A percentile compares a stretch with the other conserved stretches of the same genome.
Conservation (phyloP, 176 grass and related monocot genomes). For the Zoysia japonica region DNA sequence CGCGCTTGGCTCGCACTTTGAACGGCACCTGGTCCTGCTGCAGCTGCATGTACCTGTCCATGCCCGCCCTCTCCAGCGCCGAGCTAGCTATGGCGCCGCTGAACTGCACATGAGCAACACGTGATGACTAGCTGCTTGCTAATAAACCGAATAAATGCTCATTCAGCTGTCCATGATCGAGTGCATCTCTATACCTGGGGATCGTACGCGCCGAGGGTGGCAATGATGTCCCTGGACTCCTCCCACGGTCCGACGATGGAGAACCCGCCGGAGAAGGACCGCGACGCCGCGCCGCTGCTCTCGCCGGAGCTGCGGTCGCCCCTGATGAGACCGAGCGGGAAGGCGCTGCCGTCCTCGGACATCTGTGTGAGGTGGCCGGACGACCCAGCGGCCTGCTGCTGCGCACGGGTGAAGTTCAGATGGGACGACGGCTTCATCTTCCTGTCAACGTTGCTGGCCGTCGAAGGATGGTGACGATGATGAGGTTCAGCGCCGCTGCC, state of each 20-base stretch:
- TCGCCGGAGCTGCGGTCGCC: constrained; percentile 48
- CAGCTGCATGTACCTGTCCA: constrained; percentile 66
- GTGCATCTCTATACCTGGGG: constrained; percentile 55
- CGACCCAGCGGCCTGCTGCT: constrained; percentile 2
- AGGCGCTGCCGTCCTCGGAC: constrained; percentile 52
- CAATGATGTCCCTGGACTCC: constrained; percentile 56
- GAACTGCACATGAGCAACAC: constrained; percentile 22
- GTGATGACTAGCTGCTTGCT: too few species aligned
- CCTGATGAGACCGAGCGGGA: constrained; percentile 28
- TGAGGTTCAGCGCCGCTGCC: constrained; percentile 39
- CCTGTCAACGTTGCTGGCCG: constrained; percentile 18
- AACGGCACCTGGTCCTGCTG: constrained; percentile 82
- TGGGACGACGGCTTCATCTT: constrained; percentile 71
- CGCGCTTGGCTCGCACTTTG: constrained; percentile 86
- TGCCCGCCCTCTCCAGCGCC: constrained; percentile 53
- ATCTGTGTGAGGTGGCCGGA: constrained; percentile 58
- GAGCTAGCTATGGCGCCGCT: constrained; percentile 43
- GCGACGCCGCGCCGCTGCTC: constrained; percentile 13
- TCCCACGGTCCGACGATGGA: constrained; percentile 75
- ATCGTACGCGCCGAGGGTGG: constrained; percentile 59
- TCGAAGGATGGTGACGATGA: neutral
- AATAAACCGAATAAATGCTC: too few species aligned
- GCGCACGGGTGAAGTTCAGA: constrained; percentile 55
- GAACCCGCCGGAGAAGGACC: constrained; percentile 60
- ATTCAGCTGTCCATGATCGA: neutral